These are phyloP conservation scores for Monilinia vaccinii-corymbosi DNA, from an alignment of 2,329 filamentous ascomycete genomes.

Conservation along the genomic window DNA sequence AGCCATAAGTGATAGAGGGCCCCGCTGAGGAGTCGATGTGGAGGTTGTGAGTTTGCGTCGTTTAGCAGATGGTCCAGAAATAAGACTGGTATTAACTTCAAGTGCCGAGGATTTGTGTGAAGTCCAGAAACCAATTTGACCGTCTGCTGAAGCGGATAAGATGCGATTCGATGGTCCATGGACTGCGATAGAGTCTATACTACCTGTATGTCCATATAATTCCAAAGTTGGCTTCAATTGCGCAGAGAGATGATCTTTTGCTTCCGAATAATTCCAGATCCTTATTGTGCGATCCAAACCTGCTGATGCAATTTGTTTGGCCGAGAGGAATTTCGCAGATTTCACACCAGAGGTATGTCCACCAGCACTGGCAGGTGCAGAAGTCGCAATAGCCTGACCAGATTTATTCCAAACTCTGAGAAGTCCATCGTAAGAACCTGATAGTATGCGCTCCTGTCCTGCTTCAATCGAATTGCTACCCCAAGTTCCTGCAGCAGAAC, in stretches of 20 bases:
- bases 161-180: constrained; percentile 67
- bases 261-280: constrained; percentile 79
- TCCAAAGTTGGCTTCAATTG: constrained; percentile 64
- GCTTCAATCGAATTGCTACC: constrained; percentile 39
- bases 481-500: constrained; percentile 52
- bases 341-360: constrained; percentile 73
- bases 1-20: constrained; percentile 64
- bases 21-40: constrained; percentile 52
- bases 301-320: constrained; percentile 70
- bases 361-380: constrained; percentile 53
- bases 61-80: constrained; percentile 61
- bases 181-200: constrained; percentile 66
- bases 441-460: constrained; percentile 68
- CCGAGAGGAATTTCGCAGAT: constrained; percentile 72
- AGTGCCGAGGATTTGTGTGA: constrained; percentile 69
- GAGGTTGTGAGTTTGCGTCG: constrained; percentile 58
- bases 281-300: constrained; percentile 79
- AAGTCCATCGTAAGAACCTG: constrained; percentile 86
- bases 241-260: constrained; percentile 45
- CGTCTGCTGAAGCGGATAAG: constrained; percentile 77
- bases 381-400: constrained; percentile 74
- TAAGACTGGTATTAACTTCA: constrained; percentile 60
- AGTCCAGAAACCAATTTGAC: constrained; percentile 81
- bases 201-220: constrained; percentile 71
- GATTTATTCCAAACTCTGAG: constrained; percentile 85